A percentile compares a stretch with the other conserved stretches of the same genome.
Evolutionary conservation across 2,329 filamentous ascomycete species (phyloP).

Genomic region (Clarireedia homoeocarpa): DNA sequence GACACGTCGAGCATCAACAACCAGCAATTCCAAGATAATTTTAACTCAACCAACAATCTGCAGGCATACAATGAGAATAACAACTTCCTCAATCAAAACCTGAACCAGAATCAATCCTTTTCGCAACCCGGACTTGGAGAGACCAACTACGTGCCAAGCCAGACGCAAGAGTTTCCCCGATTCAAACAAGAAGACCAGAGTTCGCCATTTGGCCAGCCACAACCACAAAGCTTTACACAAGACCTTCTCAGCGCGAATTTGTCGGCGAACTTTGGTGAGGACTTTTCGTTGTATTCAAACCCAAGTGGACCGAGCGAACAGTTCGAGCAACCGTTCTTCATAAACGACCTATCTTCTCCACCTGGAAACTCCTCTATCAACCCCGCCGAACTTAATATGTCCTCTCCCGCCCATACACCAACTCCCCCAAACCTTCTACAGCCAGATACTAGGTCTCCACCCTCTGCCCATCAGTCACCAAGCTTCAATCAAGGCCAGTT

Average conservation of each 20-base stretch:
- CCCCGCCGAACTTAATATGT: constrained; percentile 41
- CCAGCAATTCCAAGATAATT: constrained; percentile 33
- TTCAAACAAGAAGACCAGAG: constrained; percentile 26
- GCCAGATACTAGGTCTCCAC: constrained; percentile 27
- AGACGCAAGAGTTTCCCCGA: constrained; percentile 27
- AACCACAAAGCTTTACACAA: constrained; percentile 42
- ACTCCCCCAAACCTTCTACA: constrained; percentile 27
- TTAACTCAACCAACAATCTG: constrained; percentile 32
- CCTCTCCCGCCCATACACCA: constrained; percentile 30
- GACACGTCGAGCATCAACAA: constrained; percentile 31
- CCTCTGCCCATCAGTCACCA: constrained; percentile 28
- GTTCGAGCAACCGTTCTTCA: constrained; percentile 55
- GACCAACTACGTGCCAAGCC: constrained; percentile 18
- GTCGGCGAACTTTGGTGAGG: constrained; percentile 43
- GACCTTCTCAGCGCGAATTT: constrained; percentile 42
- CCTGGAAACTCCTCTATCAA: constrained; percentile 37
- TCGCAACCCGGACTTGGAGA: constrained; percentile 23
- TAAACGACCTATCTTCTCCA: constrained; percentile 39
- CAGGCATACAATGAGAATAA: constrained; percentile 30
- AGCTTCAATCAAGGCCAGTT: constrained; percentile 27
- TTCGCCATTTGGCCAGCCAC: constrained; percentile 30
- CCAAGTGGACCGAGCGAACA: constrained; percentile 45
- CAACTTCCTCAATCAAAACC: constrained; percentile 40
- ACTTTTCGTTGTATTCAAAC: constrained; percentile 59
- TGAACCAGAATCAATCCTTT: constrained; percentile 32